These are phyloP conservation scores for Bruguiera hainesii DNA, from an alignment of 441 rosid species.

Conservation along the genomic window DNA sequence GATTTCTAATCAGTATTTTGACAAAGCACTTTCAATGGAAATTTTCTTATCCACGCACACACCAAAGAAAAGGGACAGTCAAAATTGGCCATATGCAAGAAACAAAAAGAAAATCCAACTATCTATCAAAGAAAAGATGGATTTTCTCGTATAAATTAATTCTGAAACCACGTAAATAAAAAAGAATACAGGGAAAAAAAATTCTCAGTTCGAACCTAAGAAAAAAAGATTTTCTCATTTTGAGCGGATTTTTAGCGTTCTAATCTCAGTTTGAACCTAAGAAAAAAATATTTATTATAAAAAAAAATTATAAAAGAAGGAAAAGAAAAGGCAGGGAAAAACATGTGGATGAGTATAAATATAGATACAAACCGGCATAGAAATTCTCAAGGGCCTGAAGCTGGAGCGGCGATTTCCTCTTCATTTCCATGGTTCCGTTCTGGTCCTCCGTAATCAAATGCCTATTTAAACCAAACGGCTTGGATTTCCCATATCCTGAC, in stretches of 20 bases:
- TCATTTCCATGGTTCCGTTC: constrained; percentile 32
- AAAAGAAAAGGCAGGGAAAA: background rate
- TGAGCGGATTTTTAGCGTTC: too few species aligned
- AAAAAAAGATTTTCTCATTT: too few species aligned
- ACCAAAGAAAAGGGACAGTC: background rate
- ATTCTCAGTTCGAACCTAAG: too few species aligned
- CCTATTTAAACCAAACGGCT: constrained; percentile 12
- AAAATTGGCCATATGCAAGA: background rate
- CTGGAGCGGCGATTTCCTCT: constrained; percentile 70
- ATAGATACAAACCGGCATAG: constrained; percentile 46
- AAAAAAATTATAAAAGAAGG: background rate
- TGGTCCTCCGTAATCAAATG: constrained; percentile 16
- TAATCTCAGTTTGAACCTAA: too few species aligned
- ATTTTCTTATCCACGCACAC: too few species aligned
- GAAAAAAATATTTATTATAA: too few species aligned
- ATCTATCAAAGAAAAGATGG: background rate
- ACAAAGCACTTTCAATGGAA: background rate
- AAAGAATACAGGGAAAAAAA: too few species aligned
- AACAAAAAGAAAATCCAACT: background rate
- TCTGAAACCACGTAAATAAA: background rate
- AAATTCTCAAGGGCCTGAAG: constrained; percentile 62
- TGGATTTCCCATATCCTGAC: constrained; percentile 26
- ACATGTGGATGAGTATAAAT: background rate
- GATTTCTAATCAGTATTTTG: background rate
- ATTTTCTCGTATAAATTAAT: background rate